Percentiles rank a stretch among this genome's conserved stretches.
phyloP scores from a whole-genome alignment of 768 basidiomycete genomes.

The Suillus weaverae region DNA sequence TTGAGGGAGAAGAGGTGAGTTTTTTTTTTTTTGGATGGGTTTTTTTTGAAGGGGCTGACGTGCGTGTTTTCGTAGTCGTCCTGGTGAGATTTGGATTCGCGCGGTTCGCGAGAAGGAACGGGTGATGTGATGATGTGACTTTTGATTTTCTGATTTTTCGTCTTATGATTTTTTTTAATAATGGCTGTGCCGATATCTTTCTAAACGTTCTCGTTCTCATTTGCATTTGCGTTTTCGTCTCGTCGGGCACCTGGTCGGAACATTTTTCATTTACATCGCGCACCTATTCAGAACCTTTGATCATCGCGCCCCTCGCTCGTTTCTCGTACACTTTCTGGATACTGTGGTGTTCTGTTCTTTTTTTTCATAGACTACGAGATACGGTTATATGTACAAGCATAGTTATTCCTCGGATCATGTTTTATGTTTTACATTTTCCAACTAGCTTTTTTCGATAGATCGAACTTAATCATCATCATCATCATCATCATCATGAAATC shows the following conservation, averaged over 20 bases:
- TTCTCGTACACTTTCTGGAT: not conserved
- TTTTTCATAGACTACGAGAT: not conserved
- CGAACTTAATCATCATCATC: not conserved
- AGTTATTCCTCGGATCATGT: conserved; percentile 1
- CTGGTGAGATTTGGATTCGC: conserved; percentile 71
- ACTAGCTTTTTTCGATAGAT: not conserved
- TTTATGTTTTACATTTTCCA: not conserved
- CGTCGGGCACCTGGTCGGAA: conserved; percentile 2
- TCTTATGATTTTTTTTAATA: not conserved
- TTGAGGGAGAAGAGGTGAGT: conserved; percentile 76
- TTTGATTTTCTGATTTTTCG: not conserved
- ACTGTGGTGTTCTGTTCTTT: not conserved
- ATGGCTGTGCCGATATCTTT: not conserved
- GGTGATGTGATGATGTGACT: conserved; percentile 39
- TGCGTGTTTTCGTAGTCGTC: conserved; percentile 46
- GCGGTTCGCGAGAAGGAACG: conserved; percentile 68
- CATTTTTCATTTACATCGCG: not conserved
- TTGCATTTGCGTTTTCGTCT: not conserved
- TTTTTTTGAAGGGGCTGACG: too few relatives aligned
- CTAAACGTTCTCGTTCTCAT: not conserved
- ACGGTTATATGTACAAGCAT: not conserved
- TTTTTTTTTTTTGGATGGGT: conserved; percentile 3
- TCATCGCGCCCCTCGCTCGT: not conserved
- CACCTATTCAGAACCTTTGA: not conserved
- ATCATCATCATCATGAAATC: not conserved